Conservation (phyloP, 2,329 filamentous ascomycete genomes). For the Paecilomyces dactylethromorphus region DNA sequence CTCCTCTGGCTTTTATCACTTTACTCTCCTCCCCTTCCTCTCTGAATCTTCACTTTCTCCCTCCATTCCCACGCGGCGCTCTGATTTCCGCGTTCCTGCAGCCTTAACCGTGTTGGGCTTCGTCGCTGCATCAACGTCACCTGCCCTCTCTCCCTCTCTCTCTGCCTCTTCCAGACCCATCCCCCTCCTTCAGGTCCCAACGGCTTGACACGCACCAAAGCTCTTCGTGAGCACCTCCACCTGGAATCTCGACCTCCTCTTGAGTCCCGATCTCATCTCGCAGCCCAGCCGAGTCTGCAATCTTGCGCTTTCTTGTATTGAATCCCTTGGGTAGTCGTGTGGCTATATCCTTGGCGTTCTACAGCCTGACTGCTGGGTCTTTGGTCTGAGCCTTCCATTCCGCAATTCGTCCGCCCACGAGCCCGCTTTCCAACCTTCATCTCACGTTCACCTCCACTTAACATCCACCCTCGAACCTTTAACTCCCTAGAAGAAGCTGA, state of each 20-base stretch:
- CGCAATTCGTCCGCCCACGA: constrained; percentile 17
- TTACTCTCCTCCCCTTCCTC: constrained; percentile 10
- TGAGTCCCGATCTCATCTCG: not conserved
- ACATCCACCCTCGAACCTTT: constrained; percentile 27
- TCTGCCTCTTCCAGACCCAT: constrained; percentile 3
- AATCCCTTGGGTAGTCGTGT: constrained; percentile 7
- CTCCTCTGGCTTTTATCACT: constrained; percentile 9
- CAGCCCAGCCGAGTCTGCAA: not conserved
- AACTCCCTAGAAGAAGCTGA: constrained; percentile 20
- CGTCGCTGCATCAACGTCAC: constrained; percentile 27
- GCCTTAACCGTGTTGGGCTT: constrained; percentile 23
- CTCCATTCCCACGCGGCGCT: constrained; percentile 9
- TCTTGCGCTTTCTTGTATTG: constrained; percentile 3
- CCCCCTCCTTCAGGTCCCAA: constrained; percentile 10
- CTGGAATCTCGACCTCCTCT: not conserved
- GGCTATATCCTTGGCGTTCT: constrained; percentile 24
- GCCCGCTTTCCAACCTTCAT: constrained; percentile 25
- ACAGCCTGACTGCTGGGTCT: constrained; percentile 13
- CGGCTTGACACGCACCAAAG: constrained; percentile 4
- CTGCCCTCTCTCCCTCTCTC: constrained; percentile 15
- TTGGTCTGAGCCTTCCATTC: constrained; percentile 16
- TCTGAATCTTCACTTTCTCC: constrained; percentile 9
- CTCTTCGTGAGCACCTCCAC: constrained; percentile 1
- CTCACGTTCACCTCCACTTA: constrained; percentile 23
- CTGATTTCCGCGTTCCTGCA: constrained; percentile 22